Conservation (phyloP, 2,329 filamentous ascomycete species). For the Aspergillus flavus region DNA sequence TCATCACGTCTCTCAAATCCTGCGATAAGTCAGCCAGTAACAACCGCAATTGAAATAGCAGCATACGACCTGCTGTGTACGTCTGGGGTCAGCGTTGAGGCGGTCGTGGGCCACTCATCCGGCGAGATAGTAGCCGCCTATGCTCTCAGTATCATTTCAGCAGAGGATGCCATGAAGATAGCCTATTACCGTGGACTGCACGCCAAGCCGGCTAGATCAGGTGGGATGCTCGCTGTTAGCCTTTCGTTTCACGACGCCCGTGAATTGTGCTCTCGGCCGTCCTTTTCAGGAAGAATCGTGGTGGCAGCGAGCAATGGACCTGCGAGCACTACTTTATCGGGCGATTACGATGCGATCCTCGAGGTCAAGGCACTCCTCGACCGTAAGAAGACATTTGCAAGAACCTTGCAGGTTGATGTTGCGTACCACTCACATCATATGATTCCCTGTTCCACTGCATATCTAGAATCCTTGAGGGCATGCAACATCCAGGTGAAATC, state of each 20-base stretch:
- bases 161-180: constrained; percentile 3
- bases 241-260: not conserved
- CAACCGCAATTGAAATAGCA: not conserved
- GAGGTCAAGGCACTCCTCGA: not conserved
- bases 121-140: constrained; percentile 3
- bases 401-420: constrained; percentile 3
- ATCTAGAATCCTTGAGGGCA: not conserved
- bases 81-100: not conserved
- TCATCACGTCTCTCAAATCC: not conserved
- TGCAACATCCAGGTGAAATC: not conserved
- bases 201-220: not conserved
- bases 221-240: not conserved
- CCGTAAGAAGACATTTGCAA: not conserved
- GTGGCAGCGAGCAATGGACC: constrained; percentile 8
- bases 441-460: not conserved
- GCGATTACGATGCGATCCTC: constrained; percentile 4
- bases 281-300: not conserved
- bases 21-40: not conserved
- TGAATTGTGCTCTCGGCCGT: not conserved
- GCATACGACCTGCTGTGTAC: not conserved
- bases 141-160: not conserved
- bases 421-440: constrained; percentile 19
- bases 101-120: not conserved
- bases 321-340: constrained; percentile 12
- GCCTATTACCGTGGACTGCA: constrained; percentile 7